Conservation (phyloP, 179 eudicot genomes). For the Silene coronaria region DNA sequence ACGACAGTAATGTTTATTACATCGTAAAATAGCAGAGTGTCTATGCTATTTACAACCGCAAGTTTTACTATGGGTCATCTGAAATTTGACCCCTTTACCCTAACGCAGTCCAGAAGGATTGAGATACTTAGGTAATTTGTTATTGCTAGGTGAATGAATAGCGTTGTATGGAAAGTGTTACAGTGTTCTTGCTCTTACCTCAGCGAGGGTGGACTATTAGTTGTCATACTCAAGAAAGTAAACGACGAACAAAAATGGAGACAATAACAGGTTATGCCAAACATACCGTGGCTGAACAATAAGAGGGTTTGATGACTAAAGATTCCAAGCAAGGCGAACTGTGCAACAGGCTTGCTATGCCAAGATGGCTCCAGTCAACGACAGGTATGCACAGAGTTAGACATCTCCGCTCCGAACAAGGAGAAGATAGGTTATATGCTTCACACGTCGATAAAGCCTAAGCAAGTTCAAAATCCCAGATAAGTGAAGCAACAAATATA, state of each 20-base stretch:
- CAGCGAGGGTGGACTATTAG: too few species aligned
- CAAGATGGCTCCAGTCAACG: constrained; percentile 21
- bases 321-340: constrained; percentile 26
- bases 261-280: background rate
- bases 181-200: too few species aligned
- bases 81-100: too few species aligned
- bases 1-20: too few species aligned
- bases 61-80: too few species aligned
- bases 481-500: background rate
- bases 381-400: constrained; percentile 23
- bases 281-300: constrained; percentile 23
- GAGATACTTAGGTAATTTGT: too few species aligned
- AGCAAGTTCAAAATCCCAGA: constrained; percentile 2
- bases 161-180: too few species aligned
- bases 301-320: constrained; percentile 20
- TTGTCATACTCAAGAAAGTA: background rate
- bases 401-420: constrained; percentile 23
- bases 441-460: constrained; percentile 21
- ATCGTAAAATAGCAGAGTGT: too few species aligned
- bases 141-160: too few species aligned
- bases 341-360: constrained; percentile 21
- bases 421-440: constrained; percentile 24
- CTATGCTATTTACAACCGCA: too few species aligned
- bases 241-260: background rate
- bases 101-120: too few species aligned